These are phyloP conservation scores for Plasmodium vinckei DNA, from an alignment of 169 alveolate species.

Conservation along the genomic window DNA sequence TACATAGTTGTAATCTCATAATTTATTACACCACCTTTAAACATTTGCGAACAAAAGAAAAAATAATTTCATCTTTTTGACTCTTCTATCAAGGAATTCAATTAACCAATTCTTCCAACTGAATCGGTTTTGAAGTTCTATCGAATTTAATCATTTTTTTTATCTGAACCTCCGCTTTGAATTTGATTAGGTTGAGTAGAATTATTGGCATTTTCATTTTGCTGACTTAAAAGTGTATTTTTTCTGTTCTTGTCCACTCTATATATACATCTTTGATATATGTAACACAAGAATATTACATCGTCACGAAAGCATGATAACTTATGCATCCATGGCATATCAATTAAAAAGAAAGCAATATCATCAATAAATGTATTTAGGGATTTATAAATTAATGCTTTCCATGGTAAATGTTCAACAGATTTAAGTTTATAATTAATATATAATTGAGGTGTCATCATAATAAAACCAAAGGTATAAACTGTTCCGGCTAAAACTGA, in stretches of 20 bases:
- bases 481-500: conserved; percentile 95
- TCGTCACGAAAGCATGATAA: conserved; percentile 99
- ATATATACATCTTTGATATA: conserved; percentile 96
- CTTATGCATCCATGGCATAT: conserved; percentile 98
- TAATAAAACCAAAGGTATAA: conserved; percentile 93
- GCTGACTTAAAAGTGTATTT: background rate
- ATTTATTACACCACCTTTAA: too few relatives aligned
- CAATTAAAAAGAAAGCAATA: conserved; percentile 97
- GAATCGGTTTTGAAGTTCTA: background rate
- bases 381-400: conserved; percentile 95
- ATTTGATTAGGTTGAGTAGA: background rate
- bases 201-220: conserved; percentile 11
- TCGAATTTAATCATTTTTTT: conserved; percentile 39
- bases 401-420: conserved; percentile 99
- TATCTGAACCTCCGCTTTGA: conserved; percentile 8
- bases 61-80: too few relatives aligned
- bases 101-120: too few relatives aligned
- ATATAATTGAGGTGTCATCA: conserved; percentile 98
- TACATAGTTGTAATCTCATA: too few relatives aligned
- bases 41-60: too few relatives aligned
- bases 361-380: conserved; percentile 98
- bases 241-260: conserved; percentile 80
- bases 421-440: conserved; percentile 98
- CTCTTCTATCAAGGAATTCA: too few relatives aligned
- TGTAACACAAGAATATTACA: conserved; percentile 95